Conservation (phyloP, 345 rosid genomes). For the Eucalyptus rudis region DNA sequence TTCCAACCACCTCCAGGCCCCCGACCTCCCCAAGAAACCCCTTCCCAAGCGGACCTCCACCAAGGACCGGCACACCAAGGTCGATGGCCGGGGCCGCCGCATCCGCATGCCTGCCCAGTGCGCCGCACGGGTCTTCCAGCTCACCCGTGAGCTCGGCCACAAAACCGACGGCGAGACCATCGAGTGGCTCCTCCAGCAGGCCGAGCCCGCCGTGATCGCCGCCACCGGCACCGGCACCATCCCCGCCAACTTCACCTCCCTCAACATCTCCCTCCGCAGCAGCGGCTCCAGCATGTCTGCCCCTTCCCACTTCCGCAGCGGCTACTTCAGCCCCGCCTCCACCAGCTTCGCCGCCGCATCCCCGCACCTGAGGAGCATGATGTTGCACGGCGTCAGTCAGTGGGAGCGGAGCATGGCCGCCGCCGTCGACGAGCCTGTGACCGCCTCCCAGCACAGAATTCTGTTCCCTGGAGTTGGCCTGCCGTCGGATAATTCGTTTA, state of each 20-base stretch:
- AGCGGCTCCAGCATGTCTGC: slow-evolving; percentile 70
- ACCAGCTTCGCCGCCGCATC: slow-evolving; percentile 14
- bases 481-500: not conserved
- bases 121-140: slow-evolving; percentile 90
- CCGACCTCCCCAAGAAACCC: slow-evolving; percentile 29
- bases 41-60: slow-evolving; percentile 66
- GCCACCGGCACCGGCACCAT: slow-evolving; percentile 95
- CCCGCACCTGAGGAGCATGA: slow-evolving; percentile 11
- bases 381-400: not conserved
- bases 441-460: slow-evolving; percentile 10
- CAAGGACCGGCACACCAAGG: slow-evolving; percentile 90
- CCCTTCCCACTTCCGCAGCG: slow-evolving; percentile 42
- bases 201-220: slow-evolving; percentile 82
- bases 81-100: slow-evolving; percentile 93
- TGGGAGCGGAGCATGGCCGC: slow-evolving; percentile 18
- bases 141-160: slow-evolving; percentile 84
- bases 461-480: slow-evolving; percentile 10
- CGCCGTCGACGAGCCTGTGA: not conserved
- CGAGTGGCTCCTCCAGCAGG: slow-evolving; percentile 85
- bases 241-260: slow-evolving; percentile 85
- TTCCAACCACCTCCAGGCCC: not conserved
- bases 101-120: slow-evolving; percentile 95
- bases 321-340: slow-evolving; percentile 11
- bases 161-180: slow-evolving; percentile 90
- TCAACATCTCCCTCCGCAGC: slow-evolving; percentile 77